Base-by-base conservation (phyloP, 768 basidiomycete species). In the Sutorius australiensis region DNA sequence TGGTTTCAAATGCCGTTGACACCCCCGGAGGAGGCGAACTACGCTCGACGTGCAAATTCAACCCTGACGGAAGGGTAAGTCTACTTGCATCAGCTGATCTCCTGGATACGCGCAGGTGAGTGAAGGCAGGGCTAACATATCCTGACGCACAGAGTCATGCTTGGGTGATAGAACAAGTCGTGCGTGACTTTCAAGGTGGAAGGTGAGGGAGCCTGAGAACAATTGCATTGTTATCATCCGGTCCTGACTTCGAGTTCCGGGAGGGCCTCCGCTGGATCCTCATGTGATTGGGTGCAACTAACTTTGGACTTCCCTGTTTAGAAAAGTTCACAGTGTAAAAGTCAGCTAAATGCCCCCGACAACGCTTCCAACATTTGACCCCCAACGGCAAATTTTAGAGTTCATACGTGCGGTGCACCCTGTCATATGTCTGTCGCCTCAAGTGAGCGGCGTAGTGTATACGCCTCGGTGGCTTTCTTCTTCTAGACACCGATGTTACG, bases 341-440 rank as follows among this genome's bases (percentile, higher is more conserved):
- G 24, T 28, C 8, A 16, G n/a, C 10, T n/a, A 27, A 34, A 49
- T 38, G 28, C 34, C 21, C 13, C 60, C 43, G 34, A 36, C 27
- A 27, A 37, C 37, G 30, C 17, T n/a, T 45, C 13, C 38, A 37
- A 38, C 17, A 40, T 28, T 11, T 39, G 48, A 34, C 47, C 16
- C 28, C 33, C 27, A 32, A 40, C 24, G 39, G n/a, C 14, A 33
- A 5, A 24, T n/a, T 30, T 38, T 19, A 37, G 30, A 24, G 27
- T 36, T 34, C 6, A 19, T 49, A 14, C 16, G 41, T n/a, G 34
- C 14, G 12, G 9, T 14, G 11, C 36, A 16, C 19, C 40, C 30
- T 45, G 33, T 53, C 59, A 48, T 51, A 46, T 53, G 56, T 27
- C 19, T 41, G 21, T 39, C 45, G 17, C 39, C 33, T 53, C 47